phyloP scores from a whole-genome alignment of 371 early-diverging fungal genomes.

The Cokeromyces recurvatus region DNA sequence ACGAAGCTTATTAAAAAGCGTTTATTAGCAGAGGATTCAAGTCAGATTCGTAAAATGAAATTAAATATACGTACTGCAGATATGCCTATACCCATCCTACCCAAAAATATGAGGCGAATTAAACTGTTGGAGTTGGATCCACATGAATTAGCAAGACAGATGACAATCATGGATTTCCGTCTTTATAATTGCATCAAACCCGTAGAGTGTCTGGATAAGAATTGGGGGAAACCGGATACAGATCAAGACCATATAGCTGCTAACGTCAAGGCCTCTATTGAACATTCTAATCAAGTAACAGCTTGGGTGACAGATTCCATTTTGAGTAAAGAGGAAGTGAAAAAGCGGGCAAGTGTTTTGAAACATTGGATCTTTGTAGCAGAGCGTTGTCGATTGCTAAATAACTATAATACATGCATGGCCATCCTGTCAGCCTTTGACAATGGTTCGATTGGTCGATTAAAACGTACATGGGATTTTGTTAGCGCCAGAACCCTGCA shows the following conservation, averaged over 20 bases:
- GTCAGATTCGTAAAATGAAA: conserved; percentile 65
- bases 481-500: conserved; percentile 43
- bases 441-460: conserved; percentile 80
- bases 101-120: conserved; percentile 58
- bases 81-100: conserved; percentile 70
- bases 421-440: conserved; percentile 83
- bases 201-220: conserved; percentile 74
- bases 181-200: conserved; percentile 68
- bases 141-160: conserved; percentile 80
- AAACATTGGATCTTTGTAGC: conserved; percentile 84
- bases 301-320: conserved; percentile 88
- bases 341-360: conserved; percentile 68
- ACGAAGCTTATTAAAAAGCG: conserved; percentile 70
- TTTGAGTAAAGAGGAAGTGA: conserved; percentile 72
- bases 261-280: conserved; percentile 64
- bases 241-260: conserved; percentile 44
- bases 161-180: conserved; percentile 74
- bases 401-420: conserved; percentile 87
- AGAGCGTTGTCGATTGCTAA: conserved; percentile 46
- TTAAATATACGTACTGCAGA: conserved; percentile 56
- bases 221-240: conserved; percentile 66
- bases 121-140: conserved; percentile 75
- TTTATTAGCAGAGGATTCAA: conserved; percentile 53
- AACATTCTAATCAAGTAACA: conserved; percentile 70
- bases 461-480: conserved; percentile 81